Percentiles rank a stretch among this genome's conserved stretches.
These are phyloP conservation scores for Citeromyces matritensis DNA, from an alignment of 805 yeast species.

Conservation along the genomic window DNA sequence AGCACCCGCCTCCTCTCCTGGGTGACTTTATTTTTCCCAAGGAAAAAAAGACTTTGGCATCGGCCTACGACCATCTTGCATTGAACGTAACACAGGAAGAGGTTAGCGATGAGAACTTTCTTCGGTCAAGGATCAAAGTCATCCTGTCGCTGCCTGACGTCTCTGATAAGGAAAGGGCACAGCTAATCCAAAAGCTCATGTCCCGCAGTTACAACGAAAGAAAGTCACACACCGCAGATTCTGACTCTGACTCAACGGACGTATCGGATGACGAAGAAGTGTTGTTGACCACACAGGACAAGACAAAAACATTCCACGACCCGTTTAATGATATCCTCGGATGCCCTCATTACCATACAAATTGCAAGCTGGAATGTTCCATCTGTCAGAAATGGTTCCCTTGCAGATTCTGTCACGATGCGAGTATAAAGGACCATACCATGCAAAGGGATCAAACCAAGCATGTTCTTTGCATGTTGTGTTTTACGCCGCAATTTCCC, in stretches of 20 bases:
- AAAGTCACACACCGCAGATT: background rate
- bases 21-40: constrained; percentile 22
- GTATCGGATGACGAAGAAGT: constrained; percentile 21
- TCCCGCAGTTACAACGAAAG: constrained; percentile 34
- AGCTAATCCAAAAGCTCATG: constrained; percentile 49
- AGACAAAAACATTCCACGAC: constrained; percentile 29
- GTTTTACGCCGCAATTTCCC: constrained; percentile 65
- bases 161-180: constrained; percentile 26
- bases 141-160: constrained; percentile 23
- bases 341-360: constrained; percentile 71
- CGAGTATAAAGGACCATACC: constrained; percentile 33
- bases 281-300: constrained; percentile 29
- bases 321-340: constrained; percentile 37
- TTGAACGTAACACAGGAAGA: constrained; percentile 14
- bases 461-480: constrained; percentile 70
- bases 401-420: constrained; percentile 81
- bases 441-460: constrained; percentile 43
- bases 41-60: background rate
- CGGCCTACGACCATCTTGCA: constrained; percentile 12
- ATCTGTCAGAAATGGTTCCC: constrained; percentile 61
- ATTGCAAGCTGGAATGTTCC: constrained; percentile 74
- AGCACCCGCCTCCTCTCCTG: constrained; percentile 18
- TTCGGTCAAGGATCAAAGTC: constrained; percentile 32
- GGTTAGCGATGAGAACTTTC: constrained; percentile 16
- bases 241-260: constrained; percentile 1